Evolutionary conservation across 768 basidiomycete species (phyloP).

Genomic region (Tulasnella sp.): DNA sequence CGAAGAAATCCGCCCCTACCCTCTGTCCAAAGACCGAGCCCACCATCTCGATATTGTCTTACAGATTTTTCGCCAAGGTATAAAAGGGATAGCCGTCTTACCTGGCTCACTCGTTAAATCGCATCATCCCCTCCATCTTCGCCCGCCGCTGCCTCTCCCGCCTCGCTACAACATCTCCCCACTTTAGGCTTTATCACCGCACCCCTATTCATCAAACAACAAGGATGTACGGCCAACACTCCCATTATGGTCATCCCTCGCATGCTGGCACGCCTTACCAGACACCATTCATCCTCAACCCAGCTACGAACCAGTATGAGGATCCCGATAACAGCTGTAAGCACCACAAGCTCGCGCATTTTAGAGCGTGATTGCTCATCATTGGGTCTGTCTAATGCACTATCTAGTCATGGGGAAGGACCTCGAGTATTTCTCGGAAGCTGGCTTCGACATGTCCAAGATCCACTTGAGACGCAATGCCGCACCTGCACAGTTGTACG

Average conservation of each 20-base stretch:
- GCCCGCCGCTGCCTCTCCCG: too few species aligned
- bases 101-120: neutral
- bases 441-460: slow-evolving; percentile 97
- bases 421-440: slow-evolving; percentile 94
- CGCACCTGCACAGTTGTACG: slow-evolving; percentile 80
- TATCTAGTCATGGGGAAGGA: slow-evolving; percentile 76
- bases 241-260: slow-evolving; percentile 34
- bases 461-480: slow-evolving; percentile 95
- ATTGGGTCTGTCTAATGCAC: neutral
- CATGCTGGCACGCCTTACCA: slow-evolving; percentile 61
- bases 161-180: neutral
- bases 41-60: neutral
- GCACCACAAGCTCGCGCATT: neutral
- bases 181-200: neutral
- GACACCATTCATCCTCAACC: slow-evolving; percentile 82
- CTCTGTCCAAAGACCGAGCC: neutral
- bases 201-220: neutral
- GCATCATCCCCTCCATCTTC: neutral
- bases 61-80: neutral
- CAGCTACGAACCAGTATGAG: slow-evolving; percentile 63
- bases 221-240: too few species aligned
- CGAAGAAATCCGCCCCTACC: neutral
- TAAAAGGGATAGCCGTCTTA: neutral
- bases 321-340: slow-evolving; percentile 33
- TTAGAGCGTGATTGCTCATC: neutral